Conservation (phyloP, 257 asterid genomes). For the Solanum boliviense region DNA sequence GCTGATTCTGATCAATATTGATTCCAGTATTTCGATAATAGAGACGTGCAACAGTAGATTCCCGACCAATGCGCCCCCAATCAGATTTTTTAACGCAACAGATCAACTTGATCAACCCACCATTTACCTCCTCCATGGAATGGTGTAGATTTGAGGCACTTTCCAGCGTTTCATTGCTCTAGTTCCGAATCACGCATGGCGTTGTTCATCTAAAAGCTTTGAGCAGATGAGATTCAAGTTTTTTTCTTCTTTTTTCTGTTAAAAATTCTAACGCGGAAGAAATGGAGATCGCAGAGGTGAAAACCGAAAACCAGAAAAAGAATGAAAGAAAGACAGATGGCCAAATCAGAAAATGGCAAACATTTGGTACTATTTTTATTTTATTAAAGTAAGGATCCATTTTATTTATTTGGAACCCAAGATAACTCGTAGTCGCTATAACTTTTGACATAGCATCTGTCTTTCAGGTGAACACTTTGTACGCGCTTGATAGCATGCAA, state of each 20-base stretch:
- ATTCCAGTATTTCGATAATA: slow-evolving; percentile 35
- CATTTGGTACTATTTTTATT: neutral
- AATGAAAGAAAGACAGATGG: neutral
- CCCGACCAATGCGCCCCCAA: slow-evolving; percentile 58
- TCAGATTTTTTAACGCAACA: slow-evolving; percentile 64
- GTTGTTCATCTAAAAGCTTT: neutral
- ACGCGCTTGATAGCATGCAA: too few relatives aligned
- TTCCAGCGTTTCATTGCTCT: neutral
- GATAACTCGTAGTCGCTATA: neutral
- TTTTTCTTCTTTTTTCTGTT: neutral
- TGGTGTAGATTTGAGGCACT: neutral
- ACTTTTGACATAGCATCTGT: too few relatives aligned
- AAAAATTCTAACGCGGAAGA: neutral
- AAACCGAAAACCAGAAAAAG: neutral
- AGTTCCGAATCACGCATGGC: neutral
- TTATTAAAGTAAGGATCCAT: neutral
- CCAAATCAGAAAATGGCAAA: neutral
- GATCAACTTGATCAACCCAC: slow-evolving; percentile 19
- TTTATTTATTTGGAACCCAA: neutral
- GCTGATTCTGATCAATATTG: slow-evolving; percentile 24
- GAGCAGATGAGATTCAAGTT: neutral
- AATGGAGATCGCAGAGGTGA: neutral
- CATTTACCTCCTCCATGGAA: neutral
- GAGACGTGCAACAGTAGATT: slow-evolving; percentile 55
- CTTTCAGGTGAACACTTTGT: neutral